These are phyloP conservation scores for Hepatocystis sp. DNA, from an alignment of 169 alveolate genomes.

Conservation along the genomic window DNA sequence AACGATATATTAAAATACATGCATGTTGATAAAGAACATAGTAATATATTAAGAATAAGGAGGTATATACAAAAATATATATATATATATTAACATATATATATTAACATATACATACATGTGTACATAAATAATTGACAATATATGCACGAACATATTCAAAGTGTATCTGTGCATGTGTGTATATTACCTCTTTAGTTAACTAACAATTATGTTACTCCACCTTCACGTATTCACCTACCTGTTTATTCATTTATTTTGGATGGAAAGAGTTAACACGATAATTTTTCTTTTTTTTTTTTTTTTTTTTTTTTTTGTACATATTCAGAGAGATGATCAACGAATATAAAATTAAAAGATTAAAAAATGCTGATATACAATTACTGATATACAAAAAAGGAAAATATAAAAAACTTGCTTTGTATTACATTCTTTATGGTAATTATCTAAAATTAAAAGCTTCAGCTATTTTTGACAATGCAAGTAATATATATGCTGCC, in stretches of 20 bases:
- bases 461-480: conserved; percentile 69
- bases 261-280: too few relatives aligned
- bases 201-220: too few relatives aligned
- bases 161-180: neutral
- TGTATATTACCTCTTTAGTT: neutral
- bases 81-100: neutral
- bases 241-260: too few relatives aligned
- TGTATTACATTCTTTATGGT: conserved; percentile 31
- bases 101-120: too few relatives aligned
- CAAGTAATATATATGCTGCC: conserved; percentile 71
- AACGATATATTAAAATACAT: conserved; percentile 65
- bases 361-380: conserved; percentile 49
- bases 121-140: too few relatives aligned
- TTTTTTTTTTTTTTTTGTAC: neutral
- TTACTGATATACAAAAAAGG: conserved; percentile 43
- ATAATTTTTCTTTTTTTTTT: too few relatives aligned
- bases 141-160: too few relatives aligned
- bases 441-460: conserved; percentile 56
- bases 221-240: too few relatives aligned
- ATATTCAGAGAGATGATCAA: conserved; percentile 54
- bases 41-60: conserved; percentile 67
- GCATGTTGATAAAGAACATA: conserved; percentile 73
- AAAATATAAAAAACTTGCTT: conserved; percentile 61
- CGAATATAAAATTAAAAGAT: conserved; percentile 53
- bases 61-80: conserved; percentile 12